phyloP scores from a whole-genome alignment of 148 eudicot genomes.

The Dianthus caryophyllus region DNA sequence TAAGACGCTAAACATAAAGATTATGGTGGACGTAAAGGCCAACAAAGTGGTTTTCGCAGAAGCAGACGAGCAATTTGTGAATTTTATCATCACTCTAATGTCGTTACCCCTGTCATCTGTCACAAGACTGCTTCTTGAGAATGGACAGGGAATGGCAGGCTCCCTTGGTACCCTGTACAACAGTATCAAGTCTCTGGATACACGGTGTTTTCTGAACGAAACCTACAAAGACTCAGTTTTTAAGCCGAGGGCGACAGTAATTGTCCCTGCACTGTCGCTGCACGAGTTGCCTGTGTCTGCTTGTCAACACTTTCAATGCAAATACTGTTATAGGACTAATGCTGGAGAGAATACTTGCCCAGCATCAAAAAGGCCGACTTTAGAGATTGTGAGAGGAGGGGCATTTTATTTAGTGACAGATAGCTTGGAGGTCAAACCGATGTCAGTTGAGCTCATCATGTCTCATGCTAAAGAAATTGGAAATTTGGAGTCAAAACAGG shows the following conservation, averaged over 20 bases:
- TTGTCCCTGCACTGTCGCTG: slow-evolving; percentile 3
- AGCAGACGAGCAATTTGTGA: slow-evolving; percentile 29
- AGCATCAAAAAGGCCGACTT: too few relatives aligned
- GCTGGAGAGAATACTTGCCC: too few relatives aligned
- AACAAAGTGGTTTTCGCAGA: slow-evolving; percentile 30
- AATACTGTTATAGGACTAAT: too few relatives aligned
- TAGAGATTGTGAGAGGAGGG: slow-evolving; percentile 24
- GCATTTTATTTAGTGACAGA: slow-evolving; percentile 28
- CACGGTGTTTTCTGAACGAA: neutral
- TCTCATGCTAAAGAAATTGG: slow-evolving; percentile 3
- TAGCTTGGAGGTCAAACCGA: slow-evolving; percentile 19
- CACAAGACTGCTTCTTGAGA: neutral
- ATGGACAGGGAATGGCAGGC: too few relatives aligned
- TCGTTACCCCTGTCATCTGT: slow-evolving; percentile 18
- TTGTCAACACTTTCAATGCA: neutral
- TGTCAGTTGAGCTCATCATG: neutral
- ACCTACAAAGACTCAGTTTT: neutral
- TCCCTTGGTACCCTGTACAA: slow-evolving; percentile 16
- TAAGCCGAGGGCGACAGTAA: neutral
- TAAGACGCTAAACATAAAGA: slow-evolving; percentile 13
- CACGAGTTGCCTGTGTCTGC: neutral
- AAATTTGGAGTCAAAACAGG: slow-evolving; percentile 10
- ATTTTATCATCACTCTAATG: slow-evolving; percentile 27
- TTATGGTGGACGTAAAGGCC: slow-evolving; percentile 20
- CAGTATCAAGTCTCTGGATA: slow-evolving; percentile 11